These are phyloP conservation scores for Plicaturopsis crispa DNA, from an alignment of 768 basidiomycete genomes.

Conservation along the genomic window DNA sequence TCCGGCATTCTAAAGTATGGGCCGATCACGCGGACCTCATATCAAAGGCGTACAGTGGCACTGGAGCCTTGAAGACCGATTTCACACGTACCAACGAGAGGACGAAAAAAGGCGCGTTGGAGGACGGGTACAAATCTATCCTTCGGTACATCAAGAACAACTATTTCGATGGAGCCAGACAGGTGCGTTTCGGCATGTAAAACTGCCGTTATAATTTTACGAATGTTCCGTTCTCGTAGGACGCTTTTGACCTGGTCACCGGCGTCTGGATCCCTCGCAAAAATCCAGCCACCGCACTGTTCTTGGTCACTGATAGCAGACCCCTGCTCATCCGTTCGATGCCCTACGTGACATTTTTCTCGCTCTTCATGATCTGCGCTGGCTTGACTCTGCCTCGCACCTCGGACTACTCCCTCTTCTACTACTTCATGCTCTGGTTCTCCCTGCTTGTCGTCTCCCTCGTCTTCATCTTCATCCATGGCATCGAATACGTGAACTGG, in stretches of 20 bases:
- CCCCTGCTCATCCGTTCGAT: conserved; percentile 86
- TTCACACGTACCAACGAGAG: conserved; percentile 92
- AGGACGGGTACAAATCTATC: conserved; percentile 82
- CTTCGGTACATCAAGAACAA: conserved; percentile 93
- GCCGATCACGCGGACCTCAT: conserved; percentile 93
- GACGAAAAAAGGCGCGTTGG: conserved; percentile 68
- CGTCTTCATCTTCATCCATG: conserved; percentile 73
- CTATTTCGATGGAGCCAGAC: conserved; percentile 90
- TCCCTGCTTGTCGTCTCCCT: conserved; percentile 52
- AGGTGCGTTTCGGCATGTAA: conserved; percentile 46
- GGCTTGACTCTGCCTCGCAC: conserved; percentile 81
- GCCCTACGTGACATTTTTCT: conserved; percentile 75
- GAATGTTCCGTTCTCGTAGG: conserved; percentile 34
- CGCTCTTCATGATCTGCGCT: conserved; percentile 82
- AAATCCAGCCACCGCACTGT: conserved; percentile 60
- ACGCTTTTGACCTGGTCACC: conserved; percentile 91
- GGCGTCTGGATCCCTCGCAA: conserved; percentile 85
- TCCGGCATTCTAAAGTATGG: conserved; percentile 65
- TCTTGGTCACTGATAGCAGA: conserved; percentile 69
- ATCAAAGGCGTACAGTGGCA: conserved; percentile 87
- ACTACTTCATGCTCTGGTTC: conserved; percentile 82
- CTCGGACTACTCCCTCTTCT: conserved; percentile 85
- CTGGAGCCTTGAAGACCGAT: conserved; percentile 93
- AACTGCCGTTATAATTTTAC: conserved; percentile 2
- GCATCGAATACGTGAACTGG: conserved; percentile 94